A percentile compares a stretch with the other conserved stretches of the same genome.
phyloP scores from a whole-genome alignment of 148 eudicot species.

The Chenopodium album region DNA sequence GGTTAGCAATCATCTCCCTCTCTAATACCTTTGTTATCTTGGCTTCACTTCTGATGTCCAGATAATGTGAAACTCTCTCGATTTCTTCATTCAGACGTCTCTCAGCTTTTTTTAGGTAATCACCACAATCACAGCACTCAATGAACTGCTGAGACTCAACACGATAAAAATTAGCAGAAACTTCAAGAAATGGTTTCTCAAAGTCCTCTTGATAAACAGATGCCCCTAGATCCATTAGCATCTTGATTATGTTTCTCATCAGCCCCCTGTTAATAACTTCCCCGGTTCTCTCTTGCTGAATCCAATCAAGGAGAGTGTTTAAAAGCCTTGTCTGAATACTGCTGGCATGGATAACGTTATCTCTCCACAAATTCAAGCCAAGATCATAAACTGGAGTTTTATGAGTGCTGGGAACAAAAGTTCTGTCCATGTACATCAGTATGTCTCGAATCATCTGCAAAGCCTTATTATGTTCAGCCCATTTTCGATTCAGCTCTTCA shows the following conservation, averaged over 20 bases:
- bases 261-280: conserved; percentile 75
- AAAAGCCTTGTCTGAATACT: conserved; percentile 60
- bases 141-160: conserved; percentile 73
- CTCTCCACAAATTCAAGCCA: conserved; percentile 82
- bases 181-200: conserved; percentile 74
- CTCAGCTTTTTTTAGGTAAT: conserved; percentile 75
- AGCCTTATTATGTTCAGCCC: conserved; percentile 80
- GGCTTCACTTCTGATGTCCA: conserved; percentile 56
- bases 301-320: conserved; percentile 58
- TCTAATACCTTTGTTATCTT: conserved; percentile 70
- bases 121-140: conserved; percentile 81
- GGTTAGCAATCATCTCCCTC: conserved; percentile 77
- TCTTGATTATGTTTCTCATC: conserved; percentile 66
- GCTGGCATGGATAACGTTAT: conserved; percentile 58
- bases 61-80: conserved; percentile 76
- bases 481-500: conserved; percentile 72
- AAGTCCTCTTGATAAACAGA: conserved; percentile 79
- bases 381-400: conserved; percentile 78
- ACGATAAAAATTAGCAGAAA: conserved; percentile 70
- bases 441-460: conserved; percentile 83
- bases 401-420: conserved; percentile 65
- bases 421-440: conserved; percentile 87
- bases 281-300: conserved; percentile 64
- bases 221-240: conserved; percentile 70
- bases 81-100: conserved; percentile 77